Conservation (phyloP, 1,284 basidiomycete genomes). For the Leccinum subrobustum region DNA sequence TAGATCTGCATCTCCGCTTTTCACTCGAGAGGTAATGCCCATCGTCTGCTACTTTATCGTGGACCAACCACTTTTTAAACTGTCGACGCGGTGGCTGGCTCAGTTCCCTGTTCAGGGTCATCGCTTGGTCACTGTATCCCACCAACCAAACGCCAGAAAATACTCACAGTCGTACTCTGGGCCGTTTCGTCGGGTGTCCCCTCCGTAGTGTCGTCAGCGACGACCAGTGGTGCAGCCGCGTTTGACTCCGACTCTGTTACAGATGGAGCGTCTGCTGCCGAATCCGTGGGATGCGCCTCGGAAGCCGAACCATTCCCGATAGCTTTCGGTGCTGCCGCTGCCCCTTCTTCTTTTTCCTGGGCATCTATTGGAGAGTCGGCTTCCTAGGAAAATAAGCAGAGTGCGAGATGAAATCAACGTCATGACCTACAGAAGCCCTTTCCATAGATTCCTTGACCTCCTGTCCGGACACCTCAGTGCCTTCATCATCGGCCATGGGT, state of each 20-base stretch:
- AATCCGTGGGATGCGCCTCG: not conserved
- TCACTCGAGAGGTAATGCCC: not conserved
- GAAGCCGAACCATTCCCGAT: not conserved
- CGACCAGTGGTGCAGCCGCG: not conserved
- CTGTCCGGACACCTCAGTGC: constrained; percentile 32
- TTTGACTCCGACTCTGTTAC: constrained; percentile 1
- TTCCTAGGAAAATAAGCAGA: constrained; percentile 21
- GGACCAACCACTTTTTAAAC: constrained; percentile 5
- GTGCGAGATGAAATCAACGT: not conserved
- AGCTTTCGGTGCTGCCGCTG: constrained; percentile 1
- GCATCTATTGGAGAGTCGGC: constrained; percentile 35
- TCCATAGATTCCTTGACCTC: constrained; percentile 37
- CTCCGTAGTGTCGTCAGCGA: constrained; percentile 3
- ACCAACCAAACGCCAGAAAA: not conserved
- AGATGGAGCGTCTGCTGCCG: not conserved
- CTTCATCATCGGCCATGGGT: constrained; percentile 34
- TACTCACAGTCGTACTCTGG: constrained; percentile 17
- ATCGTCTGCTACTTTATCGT: constrained; percentile 4
- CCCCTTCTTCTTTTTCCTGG: constrained; percentile 24
- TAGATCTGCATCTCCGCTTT: not conserved
- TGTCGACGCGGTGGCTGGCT: constrained; percentile 1
- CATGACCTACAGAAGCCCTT: constrained; percentile 32
- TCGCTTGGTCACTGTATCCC: constrained; percentile 9
- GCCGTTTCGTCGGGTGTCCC: constrained; percentile 7
- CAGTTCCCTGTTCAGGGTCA: constrained; percentile 2